Evolutionary conservation across 164 flowering plant genomes (phyloP).

Genomic region (Saururus chinensis): DNA sequence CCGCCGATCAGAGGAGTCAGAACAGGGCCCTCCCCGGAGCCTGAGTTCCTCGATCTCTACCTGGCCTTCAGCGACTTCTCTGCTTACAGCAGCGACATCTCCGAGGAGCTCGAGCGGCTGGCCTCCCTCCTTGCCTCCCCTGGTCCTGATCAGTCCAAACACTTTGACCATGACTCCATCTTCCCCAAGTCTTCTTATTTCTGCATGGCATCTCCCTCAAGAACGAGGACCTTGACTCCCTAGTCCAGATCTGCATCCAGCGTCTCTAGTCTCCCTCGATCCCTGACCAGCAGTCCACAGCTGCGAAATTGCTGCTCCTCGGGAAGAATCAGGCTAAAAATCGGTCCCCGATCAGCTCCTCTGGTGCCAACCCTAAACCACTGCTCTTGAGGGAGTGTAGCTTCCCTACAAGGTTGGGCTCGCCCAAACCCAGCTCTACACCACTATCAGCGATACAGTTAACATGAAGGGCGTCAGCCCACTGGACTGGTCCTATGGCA

Average conservation of each 20-base stretch:
- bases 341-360: conserved; percentile 71
- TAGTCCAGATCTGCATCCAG: conserved; percentile 60
- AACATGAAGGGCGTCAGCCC: too few relatives aligned
- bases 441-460: too few relatives aligned
- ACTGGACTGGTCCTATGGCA: too few relatives aligned
- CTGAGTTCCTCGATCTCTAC: conserved; percentile 51
- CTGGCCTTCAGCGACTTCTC: conserved; percentile 78
- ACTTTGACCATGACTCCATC: not conserved
- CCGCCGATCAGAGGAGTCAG: too few relatives aligned
- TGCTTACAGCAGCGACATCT: conserved; percentile 79
- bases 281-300: conserved; percentile 60
- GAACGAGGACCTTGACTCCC: conserved; percentile 74
- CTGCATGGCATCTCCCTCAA: conserved; percentile 57
- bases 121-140: conserved; percentile 47
- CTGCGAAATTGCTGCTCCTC: conserved; percentile 65
- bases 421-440: too few relatives aligned
- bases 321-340: conserved; percentile 88
- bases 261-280: conserved; percentile 50
- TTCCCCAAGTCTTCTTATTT: conserved; percentile 23
- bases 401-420: too few relatives aligned
- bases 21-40: conserved; percentile 9
- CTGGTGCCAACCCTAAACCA: conserved; percentile 88
- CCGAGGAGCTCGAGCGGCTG: conserved; percentile 79
- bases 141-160: not conserved
- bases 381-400: too few relatives aligned